These are phyloP conservation scores for Fusarium floridanum DNA, from an alignment of 2,329 filamentous ascomycete species.

Conservation along the genomic window DNA sequence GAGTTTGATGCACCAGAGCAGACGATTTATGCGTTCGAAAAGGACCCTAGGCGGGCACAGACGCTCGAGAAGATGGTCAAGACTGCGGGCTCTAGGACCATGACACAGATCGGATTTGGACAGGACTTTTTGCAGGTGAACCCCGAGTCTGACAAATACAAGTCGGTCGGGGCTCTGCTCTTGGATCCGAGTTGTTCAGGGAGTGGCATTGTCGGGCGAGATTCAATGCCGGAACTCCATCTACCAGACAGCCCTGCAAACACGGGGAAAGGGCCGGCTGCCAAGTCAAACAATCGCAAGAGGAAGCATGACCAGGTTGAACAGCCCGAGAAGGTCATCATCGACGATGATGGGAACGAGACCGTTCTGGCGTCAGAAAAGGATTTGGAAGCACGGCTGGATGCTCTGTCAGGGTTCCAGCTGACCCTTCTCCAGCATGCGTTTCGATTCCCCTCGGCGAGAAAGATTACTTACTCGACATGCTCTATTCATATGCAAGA, in stretches of 20 bases:
- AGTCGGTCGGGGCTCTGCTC: conserved; percentile 82
- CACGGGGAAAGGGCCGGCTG: conserved; percentile 27
- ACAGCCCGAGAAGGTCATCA: conserved; percentile 53
- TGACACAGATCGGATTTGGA: conserved; percentile 77
- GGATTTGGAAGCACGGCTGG: conserved; percentile 74
- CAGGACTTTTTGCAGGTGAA: conserved; percentile 87
- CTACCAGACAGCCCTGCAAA: conserved; percentile 60
- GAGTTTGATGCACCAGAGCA: conserved; percentile 52
- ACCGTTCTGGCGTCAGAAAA: conserved; percentile 65
- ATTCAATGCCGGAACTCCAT: conserved; percentile 78
- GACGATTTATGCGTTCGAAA: conserved; percentile 82
- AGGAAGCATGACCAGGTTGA: conserved; percentile 59
- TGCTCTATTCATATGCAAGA: conserved; percentile 90
- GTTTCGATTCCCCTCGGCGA: conserved; percentile 81
- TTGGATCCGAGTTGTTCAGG: conserved; percentile 96
- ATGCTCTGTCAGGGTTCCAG: conserved; percentile 84
- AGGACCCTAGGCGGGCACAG: conserved; percentile 76
- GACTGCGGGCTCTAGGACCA: conserved; percentile 76
- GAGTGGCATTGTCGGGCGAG: conserved; percentile 91
- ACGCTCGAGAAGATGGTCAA: conserved; percentile 88
- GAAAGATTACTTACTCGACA: conserved; percentile 89
- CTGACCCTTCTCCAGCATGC: conserved; percentile 85
- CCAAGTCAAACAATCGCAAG: conserved; percentile 55
- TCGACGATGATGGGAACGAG: conserved; percentile 71
- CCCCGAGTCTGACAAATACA: conserved; percentile 71